Evolutionary conservation across 2,329 filamentous ascomycete species (phyloP).

Genomic region (Mollisia scopiformis): DNA sequence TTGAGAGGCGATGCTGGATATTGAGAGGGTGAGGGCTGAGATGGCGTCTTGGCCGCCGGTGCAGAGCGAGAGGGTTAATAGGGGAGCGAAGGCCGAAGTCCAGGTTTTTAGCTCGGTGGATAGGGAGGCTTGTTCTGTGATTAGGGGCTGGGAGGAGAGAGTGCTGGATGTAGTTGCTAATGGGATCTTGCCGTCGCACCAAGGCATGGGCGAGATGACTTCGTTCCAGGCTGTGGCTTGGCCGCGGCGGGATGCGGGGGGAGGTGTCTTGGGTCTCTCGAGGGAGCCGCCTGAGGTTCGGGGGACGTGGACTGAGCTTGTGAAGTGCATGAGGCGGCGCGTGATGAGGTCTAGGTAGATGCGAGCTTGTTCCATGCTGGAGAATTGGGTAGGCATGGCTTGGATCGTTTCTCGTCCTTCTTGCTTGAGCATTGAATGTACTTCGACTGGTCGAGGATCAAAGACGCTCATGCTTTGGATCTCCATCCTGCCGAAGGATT

Average conservation of each 20-base stretch:
- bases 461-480: conserved; percentile 62
- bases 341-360: conserved; percentile 29
- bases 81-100: conserved; percentile 14
- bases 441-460: conserved; percentile 17
- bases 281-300: neutral
- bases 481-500: conserved; percentile 63
- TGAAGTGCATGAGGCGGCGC: conserved; percentile 26
- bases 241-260: neutral
- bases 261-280: neutral
- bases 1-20: conserved; percentile 15
- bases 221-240: conserved; percentile 2
- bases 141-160: conserved; percentile 6
- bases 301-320: conserved; percentile 12
- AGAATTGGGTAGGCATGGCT: conserved; percentile 23
- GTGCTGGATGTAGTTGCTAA: conserved; percentile 3
- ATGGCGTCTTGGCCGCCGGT: conserved; percentile 18
- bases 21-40: conserved; percentile 20
- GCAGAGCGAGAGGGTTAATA: conserved; percentile 7
- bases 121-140: conserved; percentile 17
- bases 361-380: conserved; percentile 21
- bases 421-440: conserved; percentile 16
- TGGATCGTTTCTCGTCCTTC: conserved; percentile 24
- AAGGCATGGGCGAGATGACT: conserved; percentile 15
- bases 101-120: conserved; percentile 17
- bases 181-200: conserved; percentile 22